Evolutionary conservation across 768 basidiomycete species (phyloP).

Genomic region (Lactifluus echinatus): DNA sequence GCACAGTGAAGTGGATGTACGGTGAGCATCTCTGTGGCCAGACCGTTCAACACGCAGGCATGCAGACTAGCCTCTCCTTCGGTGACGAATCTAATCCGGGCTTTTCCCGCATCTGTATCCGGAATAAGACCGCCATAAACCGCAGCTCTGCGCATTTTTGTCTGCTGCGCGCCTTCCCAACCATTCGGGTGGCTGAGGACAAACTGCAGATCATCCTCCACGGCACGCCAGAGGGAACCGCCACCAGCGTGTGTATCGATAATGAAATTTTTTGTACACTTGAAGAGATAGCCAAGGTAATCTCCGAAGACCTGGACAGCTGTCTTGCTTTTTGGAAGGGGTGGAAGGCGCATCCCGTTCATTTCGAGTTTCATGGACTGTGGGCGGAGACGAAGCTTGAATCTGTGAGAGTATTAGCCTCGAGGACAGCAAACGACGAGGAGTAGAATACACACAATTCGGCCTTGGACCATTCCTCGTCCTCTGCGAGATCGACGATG

Average conservation of each 20-base stretch:
- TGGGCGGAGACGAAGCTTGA: constrained; percentile 73
- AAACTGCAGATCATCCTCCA: constrained; percentile 62
- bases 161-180: constrained; percentile 74
- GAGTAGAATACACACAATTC: constrained; percentile 51
- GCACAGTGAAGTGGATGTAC: constrained; percentile 31
- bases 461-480: constrained; percentile 67
- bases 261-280: constrained; percentile 68
- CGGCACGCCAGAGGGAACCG: constrained; percentile 54
- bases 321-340: constrained; percentile 56
- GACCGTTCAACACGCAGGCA: constrained; percentile 67
- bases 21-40: constrained; percentile 69
- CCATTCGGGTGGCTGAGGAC: constrained; percentile 77
- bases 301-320: constrained; percentile 74
- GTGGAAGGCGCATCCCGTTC: constrained; percentile 74
- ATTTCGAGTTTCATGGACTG: constrained; percentile 72
- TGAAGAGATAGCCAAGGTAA: constrained; percentile 66
- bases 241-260: constrained; percentile 80
- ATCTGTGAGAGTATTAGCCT: constrained; percentile 43
- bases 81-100: constrained; percentile 71
- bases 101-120: constrained; percentile 63
- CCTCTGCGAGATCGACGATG: constrained; percentile 57
- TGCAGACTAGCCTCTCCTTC: constrained; percentile 81
- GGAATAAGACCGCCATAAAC: constrained; percentile 65
- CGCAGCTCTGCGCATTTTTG: constrained; percentile 68
- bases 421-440: not conserved